A percentile compares a stretch with the other conserved stretches of the same genome.
phyloP scores from a whole-genome alignment of 1,139 yeast species.

The Suhomyces yuchorum region DNA sequence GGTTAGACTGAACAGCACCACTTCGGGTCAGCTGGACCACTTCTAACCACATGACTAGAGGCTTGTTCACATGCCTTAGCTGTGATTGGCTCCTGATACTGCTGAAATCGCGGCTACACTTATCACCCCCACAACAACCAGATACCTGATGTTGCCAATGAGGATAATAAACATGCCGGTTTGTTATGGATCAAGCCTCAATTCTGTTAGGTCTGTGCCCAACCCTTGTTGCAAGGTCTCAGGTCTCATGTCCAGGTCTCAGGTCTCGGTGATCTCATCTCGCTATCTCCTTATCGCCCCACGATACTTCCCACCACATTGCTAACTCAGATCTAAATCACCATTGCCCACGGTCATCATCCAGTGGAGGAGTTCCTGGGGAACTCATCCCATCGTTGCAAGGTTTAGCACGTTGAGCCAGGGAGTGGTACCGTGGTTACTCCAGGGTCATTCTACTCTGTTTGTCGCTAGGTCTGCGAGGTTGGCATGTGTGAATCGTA shows the following conservation, averaged over 20 bases:
- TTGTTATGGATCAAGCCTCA: neutral
- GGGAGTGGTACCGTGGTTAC: no score
- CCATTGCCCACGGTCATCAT: no score
- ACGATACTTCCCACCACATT: neutral
- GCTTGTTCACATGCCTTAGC: neutral
- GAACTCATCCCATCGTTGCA: no score
- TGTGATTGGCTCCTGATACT: neutral
- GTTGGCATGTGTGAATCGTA: neutral
- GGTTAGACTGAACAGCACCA: no score
- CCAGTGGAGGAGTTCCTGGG: no score
- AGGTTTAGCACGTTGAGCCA: no score
- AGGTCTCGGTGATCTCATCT: neutral
- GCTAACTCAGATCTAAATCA: no score
- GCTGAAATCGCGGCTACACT: neutral
- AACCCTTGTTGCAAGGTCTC: no score
- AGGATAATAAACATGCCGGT: neutral
- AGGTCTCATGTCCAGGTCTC: no score
- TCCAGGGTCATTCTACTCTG: no score
- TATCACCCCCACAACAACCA: neutral
- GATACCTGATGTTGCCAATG: neutral
- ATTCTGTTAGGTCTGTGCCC: no score
- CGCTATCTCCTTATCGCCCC: neutral
- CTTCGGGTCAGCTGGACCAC: no score
- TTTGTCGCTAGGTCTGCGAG: neutral
- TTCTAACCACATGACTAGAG: neutral